Evolutionary conservation across 2,329 filamentous ascomycete species (phyloP).

Genomic region (Fusarium papillatum): DNA sequence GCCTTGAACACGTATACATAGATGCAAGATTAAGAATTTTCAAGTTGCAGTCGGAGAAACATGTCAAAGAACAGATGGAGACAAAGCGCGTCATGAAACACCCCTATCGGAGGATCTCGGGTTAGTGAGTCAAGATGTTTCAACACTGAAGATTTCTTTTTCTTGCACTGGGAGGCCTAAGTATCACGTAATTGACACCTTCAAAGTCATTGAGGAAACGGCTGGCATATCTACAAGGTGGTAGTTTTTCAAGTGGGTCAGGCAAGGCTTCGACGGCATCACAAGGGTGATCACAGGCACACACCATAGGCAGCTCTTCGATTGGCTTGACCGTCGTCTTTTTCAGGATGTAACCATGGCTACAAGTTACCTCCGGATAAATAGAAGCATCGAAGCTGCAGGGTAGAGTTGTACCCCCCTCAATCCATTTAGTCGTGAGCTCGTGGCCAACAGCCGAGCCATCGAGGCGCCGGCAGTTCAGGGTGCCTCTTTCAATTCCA

Average conservation of each 20-base stretch:
- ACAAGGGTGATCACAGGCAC: not conserved
- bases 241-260: not conserved
- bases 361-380: not conserved
- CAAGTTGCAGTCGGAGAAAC: not conserved
- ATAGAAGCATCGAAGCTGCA: not conserved
- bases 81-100: not conserved
- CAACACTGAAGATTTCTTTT: not conserved
- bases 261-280: not conserved
- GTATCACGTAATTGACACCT: fast-evolving
- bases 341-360: not conserved
- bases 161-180: not conserved
- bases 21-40: not conserved
- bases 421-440: not conserved
- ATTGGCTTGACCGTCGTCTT: not conserved
- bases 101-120: not conserved
- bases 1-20: not conserved
- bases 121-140: not conserved
- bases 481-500: not conserved
- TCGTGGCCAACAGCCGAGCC: not conserved
- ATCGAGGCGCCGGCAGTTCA: not conserved
- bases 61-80: not conserved
- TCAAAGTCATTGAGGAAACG: not conserved
- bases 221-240: not conserved
- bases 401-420: not conserved
- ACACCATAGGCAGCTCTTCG: not conserved